Base-by-base conservation (phyloP, 2,329 filamentous ascomycete species). In the Helicocarpus griseus region DNA sequence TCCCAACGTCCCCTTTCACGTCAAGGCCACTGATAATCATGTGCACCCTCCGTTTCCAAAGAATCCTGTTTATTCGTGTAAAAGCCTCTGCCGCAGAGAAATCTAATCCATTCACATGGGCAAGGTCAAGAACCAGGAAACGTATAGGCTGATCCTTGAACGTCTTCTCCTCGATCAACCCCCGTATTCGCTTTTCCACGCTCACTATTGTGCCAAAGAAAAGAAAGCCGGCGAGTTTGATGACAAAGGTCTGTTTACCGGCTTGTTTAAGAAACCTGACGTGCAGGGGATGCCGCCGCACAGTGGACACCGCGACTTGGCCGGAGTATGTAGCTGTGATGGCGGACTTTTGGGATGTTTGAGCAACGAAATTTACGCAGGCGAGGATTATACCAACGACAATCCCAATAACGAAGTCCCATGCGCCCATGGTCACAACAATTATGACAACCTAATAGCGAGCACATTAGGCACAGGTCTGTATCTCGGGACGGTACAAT, bases 171-270 rank as follows among this genome's bases (percentile, higher is more conserved):
- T 90, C 84, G 44, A 97, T 83, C 29, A 97, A 73, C 3, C 77
- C 81, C 21, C 90, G 81, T 55, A 97, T 90, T 57, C 86, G 86
- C 56, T 88, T 86, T 67, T 98, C 93, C 0, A 98, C 91, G 45
- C 88, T 89, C 49, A 96, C 91, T 57, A 98, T 95, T 2, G 90
- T 97, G 14, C 93, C 93, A 60, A 98, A 98, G 75, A 98, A 98
- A n/a, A 98, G 79, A 63, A 91, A 97, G 0, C 93, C 91, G 0
- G 87, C 85, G 14, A 98, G 78, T 67, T 97, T 97, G 62, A 95
- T 86, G 47, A 97, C 83, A 53, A 87, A 86, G 31, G 94, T 93
- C 65, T 98, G 93, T 29, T 81, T 79, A 2, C 91, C 90, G 14
- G 93, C 90, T 57, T 91, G 80, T 54, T 84, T 83, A 3, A 98